Evolutionary conservation across 1,139 yeast species (phyloP), one percentile per base, ranked within the genome.

Genomic region (Taphrina pruni): DNA sequence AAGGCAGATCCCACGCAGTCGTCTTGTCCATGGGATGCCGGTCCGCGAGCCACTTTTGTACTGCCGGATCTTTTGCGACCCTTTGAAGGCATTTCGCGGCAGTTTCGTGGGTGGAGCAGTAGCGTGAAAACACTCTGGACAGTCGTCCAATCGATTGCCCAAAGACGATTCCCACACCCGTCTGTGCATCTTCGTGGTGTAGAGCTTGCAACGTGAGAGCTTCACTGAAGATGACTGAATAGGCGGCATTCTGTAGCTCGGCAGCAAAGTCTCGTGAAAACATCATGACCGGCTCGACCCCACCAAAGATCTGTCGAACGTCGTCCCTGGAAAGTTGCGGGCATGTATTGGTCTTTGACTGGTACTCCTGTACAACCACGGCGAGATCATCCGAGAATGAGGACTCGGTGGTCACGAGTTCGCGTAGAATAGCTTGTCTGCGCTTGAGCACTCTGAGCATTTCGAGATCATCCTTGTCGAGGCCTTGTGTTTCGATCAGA

Each of bases 1-100:
- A 75, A 61, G 80, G 83, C 50, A 81, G 72, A 20, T 81, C 78
- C 81, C 82, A 79, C 0, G 83, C 82, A 1, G 76, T 77, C 1
- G 83, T 80, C 35, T 58, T 48, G 39, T 64, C 67, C n/a, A 41
- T 35, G 12, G 67, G 67, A 45, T 73, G 69, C 11, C 70, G 62
- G 52, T 75, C 77, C 7, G 70, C 58, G 9, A 79, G 73, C 81
- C 81, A 79, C 36, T 65, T 64, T 54, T 76, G 77, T 35, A 78
- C 70, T 1, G 72, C 73, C 1, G 79, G 78, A 38, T 65, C 60
- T 46, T 68, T 50, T 11, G 69, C 36, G 32, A 61, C 43, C 43
- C 51, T 65, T 9, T 36, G 60, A n/a, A 70, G 56, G 26, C 65
- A 52, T 48, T 60, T 32, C 21, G 69, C 66, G 11, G 66, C 65